Evolutionary conservation across 352 stramenopile genomes (phyloP), one percentile per base, ranked within the genome.

Genomic region (Phytopythium montanum): DNA sequence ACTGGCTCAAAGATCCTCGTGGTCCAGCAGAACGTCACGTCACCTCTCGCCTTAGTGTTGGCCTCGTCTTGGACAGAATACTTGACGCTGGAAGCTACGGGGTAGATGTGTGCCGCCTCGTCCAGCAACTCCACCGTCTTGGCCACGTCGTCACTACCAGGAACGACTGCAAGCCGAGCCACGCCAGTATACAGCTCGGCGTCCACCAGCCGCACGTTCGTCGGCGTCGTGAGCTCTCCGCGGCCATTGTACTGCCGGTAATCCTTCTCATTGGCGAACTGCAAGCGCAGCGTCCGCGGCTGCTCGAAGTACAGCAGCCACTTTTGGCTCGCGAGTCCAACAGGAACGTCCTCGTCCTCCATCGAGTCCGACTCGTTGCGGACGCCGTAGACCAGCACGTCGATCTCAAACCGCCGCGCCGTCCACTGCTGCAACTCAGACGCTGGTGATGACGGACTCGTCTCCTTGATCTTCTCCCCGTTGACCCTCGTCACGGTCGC

Each of bases 301-400:
- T 72, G 67, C 1, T 75, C 82, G 64, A 92, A 92, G 71, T 90
- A 90, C 34, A 92, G 36, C 26, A 90, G 41, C 82, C 82, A 92
- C 60, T 80, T 90, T 54, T 92, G 80, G 21, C 56, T 57, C 18
- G 60, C 59, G 1, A 58, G 28, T 3, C 49, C 49, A 7, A 42
- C 13, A 5, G 49, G 49, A 7, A 55, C n/a, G 29, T 23, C 56
- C 44, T 23, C 59, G 7, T 14, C 31, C 14, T 0, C 60, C 69
- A 3, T 41, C 39, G 23, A 5, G 13, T 62, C 57, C 2, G 66
- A 64, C 39, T 61, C 70, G 50, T 66, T 60, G 5, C 61, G 59
- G 19, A 80, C 58, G n/a, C 79, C 77, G 62, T 90, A 90, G 28
- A 93, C 76, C 16, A 80, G 66, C 9, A 86, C 49, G 23, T 88